Conservation (phyloP, 2,329 filamentous ascomycete species). For the Anisogramma anomala region DNA sequence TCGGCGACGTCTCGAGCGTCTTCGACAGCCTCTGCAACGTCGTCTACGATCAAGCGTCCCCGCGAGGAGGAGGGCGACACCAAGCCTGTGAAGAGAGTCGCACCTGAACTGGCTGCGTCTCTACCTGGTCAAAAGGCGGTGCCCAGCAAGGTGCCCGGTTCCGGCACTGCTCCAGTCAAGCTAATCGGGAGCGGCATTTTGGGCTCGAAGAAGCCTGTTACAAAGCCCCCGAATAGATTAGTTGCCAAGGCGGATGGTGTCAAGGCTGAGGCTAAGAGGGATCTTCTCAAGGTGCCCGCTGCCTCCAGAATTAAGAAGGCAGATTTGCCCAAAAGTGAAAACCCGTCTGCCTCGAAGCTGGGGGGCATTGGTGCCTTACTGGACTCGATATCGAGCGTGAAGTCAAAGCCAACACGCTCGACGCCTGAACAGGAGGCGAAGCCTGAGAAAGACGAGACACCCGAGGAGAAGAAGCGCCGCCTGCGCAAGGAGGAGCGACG, state of each 20-base stretch:
- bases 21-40: constrained; percentile 16
- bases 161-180: constrained; percentile 8
- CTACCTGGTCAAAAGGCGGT: constrained; percentile 14
- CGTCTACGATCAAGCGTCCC: constrained; percentile 22
- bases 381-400: constrained; percentile 31
- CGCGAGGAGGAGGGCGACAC: constrained; percentile 29
- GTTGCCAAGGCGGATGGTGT: constrained; percentile 21
- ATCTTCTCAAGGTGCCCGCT: constrained; percentile 21
- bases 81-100: constrained; percentile 28
- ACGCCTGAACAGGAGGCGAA: constrained; percentile 14
- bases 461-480: constrained; percentile 55
- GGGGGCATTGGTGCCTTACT: constrained; percentile 38
- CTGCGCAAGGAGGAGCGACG: constrained; percentile 62
- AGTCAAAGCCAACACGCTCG: constrained; percentile 28
- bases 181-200: constrained; percentile 13
- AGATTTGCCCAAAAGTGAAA: constrained; percentile 24
- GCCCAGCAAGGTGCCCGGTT: constrained; percentile 8
- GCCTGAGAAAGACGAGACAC: constrained; percentile 39
- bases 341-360: constrained; percentile 21
- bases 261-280: constrained; percentile 23
- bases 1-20: constrained; percentile 14
- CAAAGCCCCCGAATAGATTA: constrained; percentile 24
- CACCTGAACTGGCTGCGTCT: constrained; percentile 21
- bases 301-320: constrained; percentile 17
- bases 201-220: constrained; percentile 12